Conservation (phyloP, 345 rosid genomes). For the Rhizophora apiculata region DNA sequence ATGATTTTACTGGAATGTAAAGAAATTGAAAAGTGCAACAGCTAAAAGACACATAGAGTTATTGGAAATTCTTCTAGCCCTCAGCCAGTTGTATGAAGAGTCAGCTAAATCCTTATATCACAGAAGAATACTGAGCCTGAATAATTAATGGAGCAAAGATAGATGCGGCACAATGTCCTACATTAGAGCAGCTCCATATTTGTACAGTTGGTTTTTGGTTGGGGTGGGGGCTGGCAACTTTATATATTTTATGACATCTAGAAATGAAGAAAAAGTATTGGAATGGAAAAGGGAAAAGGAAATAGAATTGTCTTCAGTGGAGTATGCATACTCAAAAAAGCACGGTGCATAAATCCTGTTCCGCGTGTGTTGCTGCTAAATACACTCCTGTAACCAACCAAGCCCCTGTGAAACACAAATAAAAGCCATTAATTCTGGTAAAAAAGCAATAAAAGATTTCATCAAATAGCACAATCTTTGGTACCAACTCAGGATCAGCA, state of each 20-base stretch:
- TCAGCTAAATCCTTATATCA: not conserved
- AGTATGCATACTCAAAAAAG: conserved; percentile 72
- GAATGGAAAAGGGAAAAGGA: not conserved
- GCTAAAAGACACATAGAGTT: not conserved
- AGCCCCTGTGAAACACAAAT: conserved; percentile 54
- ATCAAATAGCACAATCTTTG: too few relatives aligned
- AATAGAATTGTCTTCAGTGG: conserved; percentile 8
- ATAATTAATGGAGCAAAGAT: too few relatives aligned
- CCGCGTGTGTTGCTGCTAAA: conserved; percentile 99
- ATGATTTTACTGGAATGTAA: not conserved
- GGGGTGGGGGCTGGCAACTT: not conserved
- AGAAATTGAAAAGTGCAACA: not conserved
- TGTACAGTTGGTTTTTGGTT: not conserved
- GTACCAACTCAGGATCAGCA: too few relatives aligned
- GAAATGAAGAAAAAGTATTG: not conserved
- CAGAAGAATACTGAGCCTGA: not conserved
- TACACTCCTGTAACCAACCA: conserved; percentile 97
- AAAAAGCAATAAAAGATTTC: not conserved
- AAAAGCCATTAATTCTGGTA: not conserved
- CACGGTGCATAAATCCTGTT: conserved; percentile 98
- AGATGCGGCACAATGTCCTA: not conserved
- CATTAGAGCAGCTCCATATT: not conserved
- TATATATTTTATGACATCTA: not conserved
- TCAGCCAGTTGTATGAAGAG: not conserved
- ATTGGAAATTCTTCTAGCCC: not conserved